Percentiles rank a stretch among this genome's conserved stretches.
These are phyloP conservation scores for Quercus suber DNA, from an alignment of 306 rosid genomes.

Conservation along the genomic window DNA sequence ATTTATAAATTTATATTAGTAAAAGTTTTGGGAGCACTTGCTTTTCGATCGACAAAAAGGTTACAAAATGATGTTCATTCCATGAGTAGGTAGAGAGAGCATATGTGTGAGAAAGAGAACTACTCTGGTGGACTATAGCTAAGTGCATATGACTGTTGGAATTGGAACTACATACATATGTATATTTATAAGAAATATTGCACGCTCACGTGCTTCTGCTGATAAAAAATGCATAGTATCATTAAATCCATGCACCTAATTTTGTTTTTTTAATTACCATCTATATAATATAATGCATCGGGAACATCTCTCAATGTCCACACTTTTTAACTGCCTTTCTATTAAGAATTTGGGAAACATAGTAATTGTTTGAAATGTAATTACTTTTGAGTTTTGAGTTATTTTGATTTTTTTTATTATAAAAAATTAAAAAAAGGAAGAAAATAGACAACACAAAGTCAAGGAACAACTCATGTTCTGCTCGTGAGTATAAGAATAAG, in stretches of 20 bases:
- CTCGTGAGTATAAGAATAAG: too few relatives aligned
- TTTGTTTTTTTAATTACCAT: conserved; percentile 2
- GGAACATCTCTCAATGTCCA: conserved; percentile 23
- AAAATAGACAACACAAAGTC: too few relatives aligned
- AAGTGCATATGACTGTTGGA: background rate
- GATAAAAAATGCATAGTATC: background rate
- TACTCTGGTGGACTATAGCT: conserved; percentile 10
- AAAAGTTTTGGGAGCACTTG: background rate
- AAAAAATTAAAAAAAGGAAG: too few relatives aligned
- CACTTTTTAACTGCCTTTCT: conserved; percentile 12
- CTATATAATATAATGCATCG: conserved; percentile 9
- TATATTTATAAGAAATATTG: background rate
- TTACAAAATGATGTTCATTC: conserved; percentile 16
- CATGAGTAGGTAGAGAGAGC: conserved; percentile 24
- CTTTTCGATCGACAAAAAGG: conserved; percentile 29
- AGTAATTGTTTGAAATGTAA: background rate
- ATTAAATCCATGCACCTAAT: conserved; percentile 2
- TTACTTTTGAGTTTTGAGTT: background rate
- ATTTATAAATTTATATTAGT: background rate
- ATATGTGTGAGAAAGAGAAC: background rate
- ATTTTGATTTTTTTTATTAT: too few relatives aligned
- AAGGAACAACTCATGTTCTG: too few relatives aligned
- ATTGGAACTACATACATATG: background rate
- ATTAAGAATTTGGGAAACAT: background rate
- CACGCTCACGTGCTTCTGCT: conserved; percentile 29